Percentiles rank a stretch among this genome's conserved stretches.
These are phyloP conservation scores for Monilinia fructicola DNA, from an alignment of 2,329 filamentous ascomycete species.

Conservation along the genomic window DNA sequence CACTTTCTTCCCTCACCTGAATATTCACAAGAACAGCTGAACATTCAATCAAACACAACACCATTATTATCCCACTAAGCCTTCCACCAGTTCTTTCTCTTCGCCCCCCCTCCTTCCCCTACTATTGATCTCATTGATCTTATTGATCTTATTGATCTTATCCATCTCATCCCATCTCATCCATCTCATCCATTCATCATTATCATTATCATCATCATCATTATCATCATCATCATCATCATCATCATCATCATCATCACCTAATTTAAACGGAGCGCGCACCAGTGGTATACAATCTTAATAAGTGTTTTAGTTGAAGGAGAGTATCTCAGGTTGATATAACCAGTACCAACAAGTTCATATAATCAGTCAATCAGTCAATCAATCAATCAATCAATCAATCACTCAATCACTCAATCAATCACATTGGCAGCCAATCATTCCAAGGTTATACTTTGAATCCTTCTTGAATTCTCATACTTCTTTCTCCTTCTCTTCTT, in stretches of 20 bases:
- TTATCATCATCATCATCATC: neutral
- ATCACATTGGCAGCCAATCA: neutral
- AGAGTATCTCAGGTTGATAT: constrained; percentile 3
- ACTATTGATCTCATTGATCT: no score
- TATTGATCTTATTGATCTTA: no score
- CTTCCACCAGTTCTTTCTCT: no score
- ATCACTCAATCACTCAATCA: neutral
- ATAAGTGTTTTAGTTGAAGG: neutral
- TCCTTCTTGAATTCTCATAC: neutral
- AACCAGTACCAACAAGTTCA: neutral
- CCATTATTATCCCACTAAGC: no score
- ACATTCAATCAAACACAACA: neutral
- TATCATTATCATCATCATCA: neutral
- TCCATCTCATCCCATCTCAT: no score
- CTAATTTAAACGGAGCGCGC: constrained; percentile 3
- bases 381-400: no score
- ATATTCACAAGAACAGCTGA: neutral
- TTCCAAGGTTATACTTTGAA: neutral
- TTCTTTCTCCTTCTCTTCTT: neutral
- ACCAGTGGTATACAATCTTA: neutral
- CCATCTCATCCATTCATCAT: no score
- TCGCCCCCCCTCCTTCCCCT: no score
- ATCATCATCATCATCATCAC: neutral
- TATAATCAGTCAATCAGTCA: neutral
- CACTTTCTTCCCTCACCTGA: constrained; percentile 6